Evolutionary conservation across 768 basidiomycete species (phyloP).

Genomic region (Rhizopogon vinicolor): DNA sequence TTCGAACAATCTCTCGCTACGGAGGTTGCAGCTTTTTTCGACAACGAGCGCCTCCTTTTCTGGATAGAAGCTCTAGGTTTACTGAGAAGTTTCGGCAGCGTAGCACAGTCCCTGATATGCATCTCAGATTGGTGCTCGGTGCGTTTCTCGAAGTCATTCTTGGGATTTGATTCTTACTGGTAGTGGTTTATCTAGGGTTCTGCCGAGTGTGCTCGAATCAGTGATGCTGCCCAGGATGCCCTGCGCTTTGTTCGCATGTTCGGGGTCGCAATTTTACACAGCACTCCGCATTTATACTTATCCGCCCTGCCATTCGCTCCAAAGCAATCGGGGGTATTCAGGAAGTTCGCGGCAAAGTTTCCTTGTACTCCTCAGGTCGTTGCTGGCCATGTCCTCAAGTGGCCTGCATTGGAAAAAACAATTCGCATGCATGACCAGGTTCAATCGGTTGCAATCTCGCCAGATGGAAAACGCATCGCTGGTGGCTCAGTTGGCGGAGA

Average conservation of each 20-base stretch:
- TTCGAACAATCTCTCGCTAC: background rate
- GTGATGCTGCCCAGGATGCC: slow-evolving; percentile 3
- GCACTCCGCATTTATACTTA: slow-evolving; percentile 21
- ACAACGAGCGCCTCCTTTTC: slow-evolving; percentile 3
- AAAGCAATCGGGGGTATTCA: slow-evolving; percentile 3
- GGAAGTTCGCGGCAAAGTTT: background rate
- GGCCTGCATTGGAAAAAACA: background rate
- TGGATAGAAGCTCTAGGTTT: slow-evolving; percentile 5
- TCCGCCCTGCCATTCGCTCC: slow-evolving; percentile 22
- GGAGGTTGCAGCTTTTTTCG: slow-evolving; percentile 2
- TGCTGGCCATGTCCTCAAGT: background rate
- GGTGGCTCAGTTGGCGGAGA: slow-evolving; percentile 1
- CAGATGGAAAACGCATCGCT: background rate
- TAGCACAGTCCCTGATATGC: background rate
- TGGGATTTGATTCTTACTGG: background rate
- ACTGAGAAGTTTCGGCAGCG: background rate
- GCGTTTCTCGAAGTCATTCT: background rate
- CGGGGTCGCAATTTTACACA: slow-evolving; percentile 8
- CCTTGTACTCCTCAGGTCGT: background rate
- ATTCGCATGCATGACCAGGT: no score
- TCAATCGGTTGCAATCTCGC: slow-evolving; percentile 1
- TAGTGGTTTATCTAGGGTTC: background rate
- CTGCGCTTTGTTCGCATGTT: slow-evolving; percentile 11
- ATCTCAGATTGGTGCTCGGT: background rate
- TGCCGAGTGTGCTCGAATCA: background rate